phyloP scores from a whole-genome alignment of 2,329 filamentous ascomycete genomes.

The Fusarium sp. region DNA sequence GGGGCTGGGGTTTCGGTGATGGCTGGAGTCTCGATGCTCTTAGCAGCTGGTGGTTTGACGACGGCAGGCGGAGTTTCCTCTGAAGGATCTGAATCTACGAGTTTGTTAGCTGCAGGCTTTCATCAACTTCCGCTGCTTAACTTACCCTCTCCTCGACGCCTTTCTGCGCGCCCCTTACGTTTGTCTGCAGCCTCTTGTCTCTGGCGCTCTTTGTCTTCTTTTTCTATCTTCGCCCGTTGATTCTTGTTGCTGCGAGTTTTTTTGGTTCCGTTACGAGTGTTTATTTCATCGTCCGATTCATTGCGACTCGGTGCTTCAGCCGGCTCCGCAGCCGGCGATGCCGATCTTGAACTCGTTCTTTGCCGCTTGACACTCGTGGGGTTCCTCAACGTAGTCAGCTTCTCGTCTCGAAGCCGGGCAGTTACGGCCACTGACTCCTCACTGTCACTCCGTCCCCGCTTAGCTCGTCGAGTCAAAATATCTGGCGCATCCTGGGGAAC shows the following conservation, averaged over 20 bases:
- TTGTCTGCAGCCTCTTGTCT: conserved; percentile 79
- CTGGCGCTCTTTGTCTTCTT: conserved; percentile 78
- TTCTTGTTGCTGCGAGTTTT: conserved; percentile 68
- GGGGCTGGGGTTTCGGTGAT: conserved; percentile 41
- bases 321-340: conserved; percentile 61
- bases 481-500: conserved; percentile 61
- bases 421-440: conserved; percentile 77
- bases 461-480: conserved; percentile 70
- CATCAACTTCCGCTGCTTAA: background rate
- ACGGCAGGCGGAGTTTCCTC: conserved; percentile 69
- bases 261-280: conserved; percentile 62
- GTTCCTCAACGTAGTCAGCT: conserved; percentile 62
- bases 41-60: conserved; percentile 41
- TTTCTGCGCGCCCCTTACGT: conserved; percentile 82
- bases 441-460: conserved; percentile 88
- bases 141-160: conserved; percentile 82
- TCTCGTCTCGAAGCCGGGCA: conserved; percentile 31
- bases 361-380: conserved; percentile 79
- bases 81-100: conserved; percentile 73
- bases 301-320: conserved; percentile 62
- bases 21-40: conserved; percentile 46
- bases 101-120: conserved; percentile 21
- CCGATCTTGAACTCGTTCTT: conserved; percentile 80
- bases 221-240: conserved; percentile 70
- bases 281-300: conserved; percentile 77